These are phyloP conservation scores for Phytophthora ramorum DNA, from an alignment of 352 stramenopile genomes.

Conservation along the genomic window DNA sequence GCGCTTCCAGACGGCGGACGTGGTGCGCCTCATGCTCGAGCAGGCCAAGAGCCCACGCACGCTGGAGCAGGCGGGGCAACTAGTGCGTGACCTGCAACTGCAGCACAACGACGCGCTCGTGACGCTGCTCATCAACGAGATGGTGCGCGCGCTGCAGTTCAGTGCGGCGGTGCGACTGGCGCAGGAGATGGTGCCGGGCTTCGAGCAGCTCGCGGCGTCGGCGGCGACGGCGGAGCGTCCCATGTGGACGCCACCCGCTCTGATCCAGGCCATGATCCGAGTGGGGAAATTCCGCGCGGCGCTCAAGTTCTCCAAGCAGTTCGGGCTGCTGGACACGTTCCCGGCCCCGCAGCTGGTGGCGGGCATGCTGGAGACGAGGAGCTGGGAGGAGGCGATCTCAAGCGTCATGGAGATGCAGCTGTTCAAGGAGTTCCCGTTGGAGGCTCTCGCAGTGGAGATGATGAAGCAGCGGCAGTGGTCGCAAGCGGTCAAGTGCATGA, in stretches of 20 bases:
- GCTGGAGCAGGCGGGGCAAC: slow-evolving; percentile 65
- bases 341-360: slow-evolving; percentile 64
- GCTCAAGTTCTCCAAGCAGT: slow-evolving; percentile 85
- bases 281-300: slow-evolving; percentile 73
- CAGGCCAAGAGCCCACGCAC: slow-evolving; percentile 43
- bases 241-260: slow-evolving; percentile 78
- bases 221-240: slow-evolving; percentile 26
- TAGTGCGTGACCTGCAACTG: slow-evolving; percentile 82
- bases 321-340: slow-evolving; percentile 77
- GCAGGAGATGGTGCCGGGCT: slow-evolving; percentile 82
- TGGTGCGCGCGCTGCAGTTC: slow-evolving; percentile 73
- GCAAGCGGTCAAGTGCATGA: slow-evolving; percentile 81
- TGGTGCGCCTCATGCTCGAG: slow-evolving; percentile 80
- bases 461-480: slow-evolving; percentile 75
- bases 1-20: slow-evolving; percentile 84
- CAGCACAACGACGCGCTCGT: slow-evolving; percentile 77
- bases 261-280: slow-evolving; percentile 88
- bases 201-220: slow-evolving; percentile 54
- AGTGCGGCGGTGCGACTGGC: slow-evolving; percentile 73
- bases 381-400: slow-evolving; percentile 77
- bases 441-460: slow-evolving; percentile 69
- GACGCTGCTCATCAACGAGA: slow-evolving; percentile 84
- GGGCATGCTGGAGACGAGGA: slow-evolving; percentile 71
- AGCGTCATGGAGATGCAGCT: slow-evolving; percentile 80
- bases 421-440: slow-evolving; percentile 73